Conservation (phyloP, 805 yeast genomes). For the Metschnikowia rubicola region DNA sequence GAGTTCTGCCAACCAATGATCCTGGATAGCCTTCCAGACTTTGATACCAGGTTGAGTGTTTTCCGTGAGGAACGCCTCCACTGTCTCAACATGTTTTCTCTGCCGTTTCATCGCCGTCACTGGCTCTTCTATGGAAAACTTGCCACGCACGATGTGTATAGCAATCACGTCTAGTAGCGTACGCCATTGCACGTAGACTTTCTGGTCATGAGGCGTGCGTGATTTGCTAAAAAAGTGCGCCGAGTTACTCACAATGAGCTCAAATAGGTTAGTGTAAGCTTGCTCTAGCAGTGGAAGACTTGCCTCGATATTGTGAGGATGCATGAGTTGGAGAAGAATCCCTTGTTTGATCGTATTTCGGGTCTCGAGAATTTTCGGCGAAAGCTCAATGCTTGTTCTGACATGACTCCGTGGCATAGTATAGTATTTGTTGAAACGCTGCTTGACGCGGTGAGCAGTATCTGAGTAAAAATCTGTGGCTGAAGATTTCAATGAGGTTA, state of each 20-base stretch:
- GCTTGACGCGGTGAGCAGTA: conserved; percentile 31
- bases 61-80: conserved; percentile 33
- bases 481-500: conserved; percentile 26
- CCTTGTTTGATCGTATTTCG: conserved; percentile 37
- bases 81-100: conserved; percentile 56
- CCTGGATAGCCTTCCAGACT: conserved; percentile 61
- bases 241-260: conserved; percentile 20
- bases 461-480: conserved; percentile 34
- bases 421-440: conserved; percentile 36
- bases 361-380: conserved; percentile 38
- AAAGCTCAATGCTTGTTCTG: conserved; percentile 28
- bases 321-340: conserved; percentile 29
- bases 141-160: conserved; percentile 58
- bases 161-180: conserved; percentile 56
- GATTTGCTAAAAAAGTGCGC: conserved; percentile 4
- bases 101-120: conserved; percentile 62
- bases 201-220: conserved; percentile 28
- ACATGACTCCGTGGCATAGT: conserved; percentile 26
- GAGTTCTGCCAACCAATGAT: conserved; percentile 61
- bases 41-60: conserved; percentile 14
- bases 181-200: conserved; percentile 35
- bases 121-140: conserved; percentile 57
- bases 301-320: conserved; percentile 33
- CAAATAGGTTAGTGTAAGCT: conserved; percentile 32
- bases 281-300: conserved; percentile 29